These are phyloP conservation scores for Tolypocladium cylindrosporum DNA, from an alignment of 2,329 filamentous ascomycete genomes.

Conservation along the genomic window DNA sequence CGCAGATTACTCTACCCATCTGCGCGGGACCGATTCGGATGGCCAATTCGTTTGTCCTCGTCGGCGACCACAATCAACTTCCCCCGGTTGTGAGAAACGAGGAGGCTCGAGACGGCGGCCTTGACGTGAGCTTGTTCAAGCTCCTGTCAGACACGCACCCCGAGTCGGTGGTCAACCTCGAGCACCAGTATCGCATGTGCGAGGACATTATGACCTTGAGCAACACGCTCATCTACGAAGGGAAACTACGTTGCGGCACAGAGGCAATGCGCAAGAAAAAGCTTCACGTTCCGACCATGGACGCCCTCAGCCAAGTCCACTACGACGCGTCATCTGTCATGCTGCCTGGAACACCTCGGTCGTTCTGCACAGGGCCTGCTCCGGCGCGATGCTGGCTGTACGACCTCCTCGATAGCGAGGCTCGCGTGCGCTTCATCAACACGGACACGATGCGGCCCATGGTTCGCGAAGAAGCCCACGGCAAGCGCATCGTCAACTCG, in stretches of 20 bases:
- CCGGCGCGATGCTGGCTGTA: slow-evolving; percentile 62
- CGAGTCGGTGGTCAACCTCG: slow-evolving; percentile 77
- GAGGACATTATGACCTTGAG: slow-evolving; percentile 92
- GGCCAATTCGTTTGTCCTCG: slow-evolving; percentile 85
- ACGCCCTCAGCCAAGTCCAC: slow-evolving; percentile 49
- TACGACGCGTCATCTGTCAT: slow-evolving; percentile 39
- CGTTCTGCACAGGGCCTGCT: slow-evolving; percentile 45
- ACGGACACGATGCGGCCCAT: slow-evolving; percentile 63
- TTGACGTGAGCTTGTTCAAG: slow-evolving; percentile 92
- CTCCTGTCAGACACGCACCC: slow-evolving; percentile 84
- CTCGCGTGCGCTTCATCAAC: slow-evolving; percentile 79
- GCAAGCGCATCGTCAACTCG: slow-evolving; percentile 80
- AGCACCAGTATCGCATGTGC: slow-evolving; percentile 97
- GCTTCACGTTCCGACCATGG: slow-evolving; percentile 58
- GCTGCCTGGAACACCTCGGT: slow-evolving; percentile 27
- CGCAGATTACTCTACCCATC: slow-evolving; percentile 91
- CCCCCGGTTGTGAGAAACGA: slow-evolving; percentile 92
- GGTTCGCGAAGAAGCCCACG: slow-evolving; percentile 63
- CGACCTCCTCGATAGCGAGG: slow-evolving; percentile 56
- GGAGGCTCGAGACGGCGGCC: slow-evolving; percentile 70
- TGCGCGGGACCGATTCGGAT: slow-evolving; percentile 90
- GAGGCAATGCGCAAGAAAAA: slow-evolving; percentile 60
- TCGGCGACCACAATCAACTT: slow-evolving; percentile 93
- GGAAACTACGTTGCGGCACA: slow-evolving; percentile 80
- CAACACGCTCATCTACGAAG: slow-evolving; percentile 89